Evolutionary conservation across 164 flowering plant genomes (phyloP), one percentile per base, ranked within the genome.

Genomic region (Santalum album): DNA sequence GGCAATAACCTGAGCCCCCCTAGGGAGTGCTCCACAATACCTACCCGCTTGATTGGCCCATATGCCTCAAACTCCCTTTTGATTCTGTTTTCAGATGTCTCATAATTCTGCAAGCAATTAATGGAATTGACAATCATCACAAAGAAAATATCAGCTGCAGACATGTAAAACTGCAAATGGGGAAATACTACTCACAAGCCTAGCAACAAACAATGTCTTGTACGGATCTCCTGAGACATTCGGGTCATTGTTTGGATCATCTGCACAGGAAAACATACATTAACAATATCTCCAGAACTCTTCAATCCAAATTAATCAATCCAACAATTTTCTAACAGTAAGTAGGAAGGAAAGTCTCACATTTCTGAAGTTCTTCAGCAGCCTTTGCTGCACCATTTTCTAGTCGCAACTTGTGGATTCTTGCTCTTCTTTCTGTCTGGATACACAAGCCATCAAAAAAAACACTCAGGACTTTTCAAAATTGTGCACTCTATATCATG

Each of bases 21-120:
- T 53, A 23, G 63, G n/a, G n/a, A n/a, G n/a, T n/a, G n/a, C n/a
- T n/a, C n/a, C n/a, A n/a, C 63, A 71, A 73, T 80, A 94, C 99
- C 87, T 94, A 94, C 99, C 96, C 89, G 82, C 66, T 94, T 94
- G 68, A 94, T 86, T 64, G 99, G 95, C 32, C 99, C 99, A 86
- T 87, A 90, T 45, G 88, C 80, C 70, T 94, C 99, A 80, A 94
- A 90, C 84, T 94, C 99, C 83, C 97, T 84, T 86, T 94, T 90
- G 63, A 94, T 63, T 76, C 80, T 84, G 74, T 87, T 80, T 72
- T 94, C 99, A 10, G 84, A 75, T 56, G 99, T 76, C 81, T 94
- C 99, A 65, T 87, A 94, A 65, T 71, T 94, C 99, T 94, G 87
- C 74, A 69, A 63, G 24, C 38, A 67, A 21, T n/a, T n/a, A n/a